Evolutionary conservation across 1,284 basidiomycete species (phyloP), one percentile per base, ranked within the genome.

Genomic region (Pyrrhoderma lamaoense): DNA sequence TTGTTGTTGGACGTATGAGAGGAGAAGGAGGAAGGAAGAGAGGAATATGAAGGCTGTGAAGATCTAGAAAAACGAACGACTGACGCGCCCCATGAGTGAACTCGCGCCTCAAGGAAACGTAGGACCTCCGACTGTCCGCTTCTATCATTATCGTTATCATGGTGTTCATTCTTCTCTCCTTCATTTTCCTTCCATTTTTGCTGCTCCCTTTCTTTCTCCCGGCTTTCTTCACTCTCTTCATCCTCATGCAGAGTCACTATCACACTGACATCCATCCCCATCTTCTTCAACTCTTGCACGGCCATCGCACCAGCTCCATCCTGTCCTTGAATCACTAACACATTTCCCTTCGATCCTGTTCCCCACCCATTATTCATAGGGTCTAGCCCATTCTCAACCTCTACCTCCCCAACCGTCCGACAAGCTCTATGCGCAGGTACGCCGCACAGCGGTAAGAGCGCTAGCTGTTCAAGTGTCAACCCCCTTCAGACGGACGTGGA

Each of bases 351-450:
- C 11, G 27, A 5, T 31, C 27, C 27, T 5, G 11, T 11, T 31
- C 27, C 27, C 27, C 27, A 31, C 5, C 11, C 11, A 5, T 5
- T 11, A 58, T 56, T 8, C 57, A 56, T 7, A 54, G 51, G 21
- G 37, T 49, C 14, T 37, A 14, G 25, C 25, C 37, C 47, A 21
- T 54, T 34, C 3, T 51, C 42, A 13, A 45, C 53, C 46, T 43
- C 42, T 7, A 47, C n/a, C n/a, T 49, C 47, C 21, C 38, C 38
- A 14, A 40, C n/a, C 0, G 84, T 83, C 23, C 84, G 78, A 5
- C 90, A 72, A 0, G 87, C 88, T 16, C 91, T 80, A 59, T 87
- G 82, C 0, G 89, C 86, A 11, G 83, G 74, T 21, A 94, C 70
- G 9, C 85, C 90, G 49, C 79, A 79, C 0, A 89, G 65, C 0